phyloP scores from a whole-genome alignment of 2,329 filamentous ascomycete genomes.

The Simplicillium aogashimaense region DNA sequence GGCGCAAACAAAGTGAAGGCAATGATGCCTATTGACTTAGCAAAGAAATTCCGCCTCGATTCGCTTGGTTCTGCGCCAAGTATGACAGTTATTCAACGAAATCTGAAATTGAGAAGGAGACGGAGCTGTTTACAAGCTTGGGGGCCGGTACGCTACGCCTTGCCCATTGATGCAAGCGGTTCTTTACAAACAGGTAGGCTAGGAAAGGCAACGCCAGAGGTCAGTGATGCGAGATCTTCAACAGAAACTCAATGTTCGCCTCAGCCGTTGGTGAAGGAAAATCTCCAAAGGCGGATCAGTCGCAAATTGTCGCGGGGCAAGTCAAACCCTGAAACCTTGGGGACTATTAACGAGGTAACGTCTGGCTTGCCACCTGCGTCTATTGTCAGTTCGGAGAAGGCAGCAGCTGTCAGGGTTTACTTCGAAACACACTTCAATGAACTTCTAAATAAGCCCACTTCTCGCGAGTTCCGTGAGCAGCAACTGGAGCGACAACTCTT shows the following conservation, averaged over 20 bases:
- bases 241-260: not conserved
- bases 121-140: conserved; percentile 17
- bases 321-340: conserved; percentile 23
- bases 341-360: conserved; percentile 23
- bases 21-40: conserved; percentile 13
- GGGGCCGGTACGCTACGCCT: conserved; percentile 8
- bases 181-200: too few species aligned
- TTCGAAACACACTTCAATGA: conserved; percentile 77
- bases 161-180: conserved; percentile 8
- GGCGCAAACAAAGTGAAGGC: conserved; percentile 8
- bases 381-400: conserved; percentile 59
- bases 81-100: conserved; percentile 18
- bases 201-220: too few species aligned
- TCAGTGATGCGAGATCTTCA: too few species aligned
- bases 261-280: conserved; percentile 1
- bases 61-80: conserved; percentile 14
- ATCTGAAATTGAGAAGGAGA: conserved; percentile 8
- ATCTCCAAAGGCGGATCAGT: conserved; percentile 1
- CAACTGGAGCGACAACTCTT: conserved; percentile 42
- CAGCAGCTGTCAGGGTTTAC: conserved; percentile 73
- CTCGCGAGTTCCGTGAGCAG: conserved; percentile 19
- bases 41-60: conserved; percentile 16
- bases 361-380: conserved; percentile 19
- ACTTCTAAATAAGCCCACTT: conserved; percentile 40
- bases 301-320: conserved; percentile 15